Conservation (phyloP, 1,139 yeast species). For the Komagataea norvegica region DNA sequence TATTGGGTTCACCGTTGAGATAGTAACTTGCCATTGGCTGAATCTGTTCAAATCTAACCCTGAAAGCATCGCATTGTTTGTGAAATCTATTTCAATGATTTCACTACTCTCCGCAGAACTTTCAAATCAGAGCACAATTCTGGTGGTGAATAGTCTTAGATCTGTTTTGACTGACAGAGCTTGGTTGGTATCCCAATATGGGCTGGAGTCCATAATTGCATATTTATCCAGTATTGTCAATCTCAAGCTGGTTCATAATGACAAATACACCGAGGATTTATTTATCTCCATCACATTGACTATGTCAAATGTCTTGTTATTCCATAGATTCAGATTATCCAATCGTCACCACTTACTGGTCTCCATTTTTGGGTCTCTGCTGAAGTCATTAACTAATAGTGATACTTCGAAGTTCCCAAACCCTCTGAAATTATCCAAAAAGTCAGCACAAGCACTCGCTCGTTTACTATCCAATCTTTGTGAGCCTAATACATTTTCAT, state of each 20-base stretch:
- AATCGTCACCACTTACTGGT: slow-evolving; percentile 70
- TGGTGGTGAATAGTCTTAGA: slow-evolving; percentile 31
- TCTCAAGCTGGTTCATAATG: slow-evolving; percentile 6
- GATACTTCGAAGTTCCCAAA: slow-evolving; percentile 3
- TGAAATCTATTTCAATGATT: slow-evolving; percentile 26
- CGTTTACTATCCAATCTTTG: slow-evolving; percentile 66
- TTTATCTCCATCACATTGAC: slow-evolving; percentile 40
- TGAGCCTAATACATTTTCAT: slow-evolving; percentile 54
- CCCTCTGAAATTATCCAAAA: slow-evolving; percentile 26
- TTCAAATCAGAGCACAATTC: slow-evolving; percentile 8
- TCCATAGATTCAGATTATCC: slow-evolving; percentile 65
- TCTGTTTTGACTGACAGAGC: slow-evolving; percentile 42
- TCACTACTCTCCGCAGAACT: slow-evolving; percentile 19
- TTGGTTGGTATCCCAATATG: slow-evolving; percentile 66
- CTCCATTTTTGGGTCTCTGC: slow-evolving; percentile 41
- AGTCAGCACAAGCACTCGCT: slow-evolving; percentile 43
- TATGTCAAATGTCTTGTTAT: slow-evolving; percentile 52
- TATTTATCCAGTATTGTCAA: slow-evolving; percentile 31
- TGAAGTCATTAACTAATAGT: slow-evolving; percentile 41
- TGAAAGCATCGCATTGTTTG: slow-evolving; percentile 22
- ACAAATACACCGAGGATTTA: slow-evolving; percentile 30
- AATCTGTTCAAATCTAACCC: slow-evolving; percentile 14
- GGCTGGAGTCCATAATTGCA: slow-evolving; percentile 49
- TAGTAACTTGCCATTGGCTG: slow-evolving; percentile 21
- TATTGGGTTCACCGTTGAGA: slow-evolving; percentile 17